Base-by-base conservation (phyloP, 495 filamentous ascomycete species). In the Xanthoparmelia taractica region DNA sequence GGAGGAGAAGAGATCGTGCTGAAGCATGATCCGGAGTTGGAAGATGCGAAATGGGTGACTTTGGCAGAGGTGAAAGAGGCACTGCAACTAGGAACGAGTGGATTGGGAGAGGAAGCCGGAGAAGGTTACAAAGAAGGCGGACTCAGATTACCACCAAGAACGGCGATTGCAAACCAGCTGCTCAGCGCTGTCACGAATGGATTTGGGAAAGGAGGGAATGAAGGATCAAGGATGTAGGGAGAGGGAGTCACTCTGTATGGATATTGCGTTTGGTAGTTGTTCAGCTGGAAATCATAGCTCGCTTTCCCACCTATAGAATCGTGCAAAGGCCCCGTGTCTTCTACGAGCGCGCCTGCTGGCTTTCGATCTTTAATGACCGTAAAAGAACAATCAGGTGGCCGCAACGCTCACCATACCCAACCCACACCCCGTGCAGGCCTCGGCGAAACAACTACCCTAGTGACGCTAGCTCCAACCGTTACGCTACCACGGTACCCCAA, bases 11-110 rank as follows among this genome's bases (percentile, higher is more conserved):
- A 75, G 58, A 90, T 98, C 65, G 79, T 84, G 68, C 73, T 98
- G 31, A 85, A 89, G 18, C 85, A 97, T 76, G 94, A 98, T 66
- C 88, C 89, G 0, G 95, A 98, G 78, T 73, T 97, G 59, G 89
- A 92, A 70, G 85, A 90, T 77, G 95, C 95, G 10, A 85, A 82
- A 71, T 97, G 94, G 94, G 88, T 90, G 65, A 72, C 79, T 0
- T 69, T 95, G 20, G 87, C 85, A 8, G 89, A 90, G 67, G 78
- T 86, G 25, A 72, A 72, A 66, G 76, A 79, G 56, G 87, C 83
- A 27, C 65, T 89, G 66, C 56, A 66, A 43, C 73, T 68, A 34
- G 83, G 83, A 13, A 81, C 80, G 7, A 86, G 84, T 72, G 84
- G 82, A 36, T 70, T 96, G 65, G 86, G 89, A 23, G 86, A 89